These are phyloP conservation scores for Plasmodium gonderi DNA, from an alignment of 169 alveolate genomes.

Conservation along the genomic window DNA sequence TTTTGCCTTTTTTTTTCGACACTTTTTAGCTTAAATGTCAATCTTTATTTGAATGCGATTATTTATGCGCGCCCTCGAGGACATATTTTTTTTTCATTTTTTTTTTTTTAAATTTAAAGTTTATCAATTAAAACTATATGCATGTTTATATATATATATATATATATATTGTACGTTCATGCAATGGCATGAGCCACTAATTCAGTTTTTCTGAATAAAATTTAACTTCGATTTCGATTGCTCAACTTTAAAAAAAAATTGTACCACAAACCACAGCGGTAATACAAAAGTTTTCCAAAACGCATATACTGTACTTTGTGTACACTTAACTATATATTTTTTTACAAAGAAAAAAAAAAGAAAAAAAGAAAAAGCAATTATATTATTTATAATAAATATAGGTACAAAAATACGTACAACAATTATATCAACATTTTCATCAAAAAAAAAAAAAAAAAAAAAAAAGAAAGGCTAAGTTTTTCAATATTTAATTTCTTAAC, in stretches of 20 bases:
- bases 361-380: not conserved
- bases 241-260: not conserved
- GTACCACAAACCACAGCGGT: not conserved
- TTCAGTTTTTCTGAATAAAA: not conserved
- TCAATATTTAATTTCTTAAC: not conserved
- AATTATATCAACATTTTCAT: not conserved
- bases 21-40: not conserved
- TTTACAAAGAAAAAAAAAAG: not conserved
- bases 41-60: not conserved
- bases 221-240: not conserved
- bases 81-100: not conserved
- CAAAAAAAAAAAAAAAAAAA: not conserved
- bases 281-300: not conserved
- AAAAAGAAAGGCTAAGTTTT: too few relatives aligned
- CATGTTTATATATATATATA: not conserved
- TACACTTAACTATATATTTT: not conserved
- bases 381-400: not conserved
- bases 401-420: not conserved
- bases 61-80: too few relatives aligned
- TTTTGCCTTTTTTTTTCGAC: not conserved
- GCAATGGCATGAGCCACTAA: not conserved
- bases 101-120: not conserved
- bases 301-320: not conserved
- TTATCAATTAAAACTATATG: not conserved
- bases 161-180: too few relatives aligned